Evolutionary conservation across 2,329 filamentous ascomycete genomes (phyloP).

Genomic region (Sporothrix variecibatus): DNA sequence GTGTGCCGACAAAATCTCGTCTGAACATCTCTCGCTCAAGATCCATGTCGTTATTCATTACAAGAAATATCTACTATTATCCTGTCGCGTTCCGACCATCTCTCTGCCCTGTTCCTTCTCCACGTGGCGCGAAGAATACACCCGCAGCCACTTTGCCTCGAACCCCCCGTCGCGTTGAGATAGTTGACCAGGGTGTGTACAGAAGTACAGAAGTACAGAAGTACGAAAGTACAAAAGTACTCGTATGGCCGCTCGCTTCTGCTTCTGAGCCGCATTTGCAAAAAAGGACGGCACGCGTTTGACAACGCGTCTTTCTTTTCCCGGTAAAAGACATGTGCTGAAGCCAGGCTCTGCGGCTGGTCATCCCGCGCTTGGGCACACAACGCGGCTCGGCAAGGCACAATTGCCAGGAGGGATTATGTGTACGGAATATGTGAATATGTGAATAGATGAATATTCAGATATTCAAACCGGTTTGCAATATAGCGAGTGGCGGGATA

Average conservation of each 20-base stretch:
- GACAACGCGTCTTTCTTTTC: background rate
- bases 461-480: background rate
- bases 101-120: background rate
- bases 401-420: background rate
- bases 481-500: background rate
- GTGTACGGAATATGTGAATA: background rate
- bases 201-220: background rate
- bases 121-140: background rate
- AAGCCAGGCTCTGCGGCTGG: background rate
- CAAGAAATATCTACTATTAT: background rate
- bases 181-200: too few relatives aligned
- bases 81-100: background rate
- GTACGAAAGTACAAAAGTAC: background rate
- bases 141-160: background rate
- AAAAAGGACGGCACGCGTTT: background rate
- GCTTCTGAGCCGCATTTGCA: too few relatives aligned
- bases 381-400: background rate
- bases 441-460: background rate
- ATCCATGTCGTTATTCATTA: slow-evolving; percentile 2
- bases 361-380: background rate
- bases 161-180: background rate
- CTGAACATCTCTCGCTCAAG: background rate
- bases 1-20: background rate
- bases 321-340: background rate
- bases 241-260: background rate